phyloP scores from a whole-genome alignment of 768 basidiomycete genomes.

The Mycena galopus region DNA sequence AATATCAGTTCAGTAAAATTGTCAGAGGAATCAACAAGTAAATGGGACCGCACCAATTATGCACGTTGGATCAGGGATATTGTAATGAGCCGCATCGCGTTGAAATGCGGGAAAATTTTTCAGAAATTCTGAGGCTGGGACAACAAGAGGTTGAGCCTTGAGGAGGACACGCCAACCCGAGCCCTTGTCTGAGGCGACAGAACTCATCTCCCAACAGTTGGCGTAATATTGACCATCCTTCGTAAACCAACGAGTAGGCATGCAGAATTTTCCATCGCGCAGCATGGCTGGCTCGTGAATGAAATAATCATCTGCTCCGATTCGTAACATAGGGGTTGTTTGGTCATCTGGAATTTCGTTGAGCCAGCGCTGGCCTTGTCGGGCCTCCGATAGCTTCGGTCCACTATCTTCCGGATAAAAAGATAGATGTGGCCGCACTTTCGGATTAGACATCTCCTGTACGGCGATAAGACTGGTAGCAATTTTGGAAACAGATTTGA shows the following conservation, averaged over 20 bases:
- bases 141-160: neutral
- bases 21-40: neutral
- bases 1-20: neutral
- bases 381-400: too few relatives aligned
- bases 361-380: slow-evolving; percentile 33
- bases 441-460: too few relatives aligned
- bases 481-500: too few relatives aligned
- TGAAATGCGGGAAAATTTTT: neutral
- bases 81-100: neutral
- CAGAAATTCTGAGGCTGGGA: neutral
- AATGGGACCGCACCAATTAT: neutral
- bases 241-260: slow-evolving; percentile 37
- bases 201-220: slow-evolving; percentile 3
- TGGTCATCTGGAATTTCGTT: slow-evolving; percentile 27
- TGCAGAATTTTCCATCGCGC: slow-evolving; percentile 23
- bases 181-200: neutral
- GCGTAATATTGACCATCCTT: neutral
- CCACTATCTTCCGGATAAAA: neutral
- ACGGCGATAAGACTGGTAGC: too few relatives aligned
- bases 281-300: slow-evolving; percentile 46
- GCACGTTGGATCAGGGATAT: neutral
- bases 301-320: slow-evolving; percentile 43
- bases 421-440: too few relatives aligned
- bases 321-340: slow-evolving; percentile 45
- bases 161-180: slow-evolving; percentile 25